phyloP scores from a whole-genome alignment of 2,329 filamentous ascomycete species.

The Colletotrichum sp. region DNA sequence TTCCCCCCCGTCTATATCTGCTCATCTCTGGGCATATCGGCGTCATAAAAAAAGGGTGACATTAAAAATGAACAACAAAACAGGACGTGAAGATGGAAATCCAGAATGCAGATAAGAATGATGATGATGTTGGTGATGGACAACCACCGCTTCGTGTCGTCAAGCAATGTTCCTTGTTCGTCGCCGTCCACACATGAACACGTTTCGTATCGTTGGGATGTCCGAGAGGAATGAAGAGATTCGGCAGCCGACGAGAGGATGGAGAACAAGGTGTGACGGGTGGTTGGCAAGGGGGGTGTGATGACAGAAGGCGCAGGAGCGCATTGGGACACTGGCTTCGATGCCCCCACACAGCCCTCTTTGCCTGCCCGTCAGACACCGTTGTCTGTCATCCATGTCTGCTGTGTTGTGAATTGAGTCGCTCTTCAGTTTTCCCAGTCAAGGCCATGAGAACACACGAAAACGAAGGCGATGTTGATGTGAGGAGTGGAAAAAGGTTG shows the following conservation, averaged over 20 bases:
- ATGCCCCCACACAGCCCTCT: not conserved
- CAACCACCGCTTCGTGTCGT: not conserved
- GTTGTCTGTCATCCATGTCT: not conserved
- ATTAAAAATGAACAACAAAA: not conserved
- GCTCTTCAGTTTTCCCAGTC: not conserved
- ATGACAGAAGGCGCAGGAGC: conserved; percentile 7
- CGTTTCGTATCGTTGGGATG: not conserved
- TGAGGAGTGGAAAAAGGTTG: not conserved
- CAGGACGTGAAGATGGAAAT: not conserved
- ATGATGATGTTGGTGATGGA: not conserved
- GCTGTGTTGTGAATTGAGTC: not conserved
- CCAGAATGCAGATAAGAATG: not conserved
- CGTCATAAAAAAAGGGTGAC: not conserved
- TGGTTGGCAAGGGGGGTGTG: not conserved
- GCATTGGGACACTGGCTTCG: conserved; percentile 1
- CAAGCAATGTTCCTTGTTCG: not conserved
- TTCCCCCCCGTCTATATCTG: not conserved
- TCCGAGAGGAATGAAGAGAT: not conserved
- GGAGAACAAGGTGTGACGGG: not conserved
- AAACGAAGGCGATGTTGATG: not conserved
- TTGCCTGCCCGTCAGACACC: not conserved
- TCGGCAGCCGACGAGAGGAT: not conserved
- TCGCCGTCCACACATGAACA: not conserved
- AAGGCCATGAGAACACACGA: not conserved
- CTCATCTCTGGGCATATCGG: not conserved